Conservation (phyloP, 768 basidiomycete genomes). For the Tubosaeta sp. region DNA sequence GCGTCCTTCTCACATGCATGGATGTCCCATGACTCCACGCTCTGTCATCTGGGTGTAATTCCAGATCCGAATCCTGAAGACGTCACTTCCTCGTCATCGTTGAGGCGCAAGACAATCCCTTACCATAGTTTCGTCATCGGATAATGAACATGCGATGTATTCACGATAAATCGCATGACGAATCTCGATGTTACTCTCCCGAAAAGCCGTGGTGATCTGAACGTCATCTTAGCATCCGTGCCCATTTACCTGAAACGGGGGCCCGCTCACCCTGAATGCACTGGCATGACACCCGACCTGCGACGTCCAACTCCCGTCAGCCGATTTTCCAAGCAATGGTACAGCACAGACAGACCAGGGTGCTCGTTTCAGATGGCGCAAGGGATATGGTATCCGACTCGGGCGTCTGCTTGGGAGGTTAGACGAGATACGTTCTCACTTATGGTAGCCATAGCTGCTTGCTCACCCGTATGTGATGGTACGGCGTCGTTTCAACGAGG, state of each 20-base stretch:
- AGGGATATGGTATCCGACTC: background rate
- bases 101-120: background rate
- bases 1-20: background rate
- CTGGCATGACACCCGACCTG: conserved; percentile 2
- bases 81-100: background rate
- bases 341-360: conserved; percentile 7
- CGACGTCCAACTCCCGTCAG: background rate
- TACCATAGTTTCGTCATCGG: background rate
- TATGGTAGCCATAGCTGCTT: too few relatives aligned
- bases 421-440: too few relatives aligned
- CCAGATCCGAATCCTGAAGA: conserved; percentile 9
- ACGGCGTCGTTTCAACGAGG: background rate
- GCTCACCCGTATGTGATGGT: background rate
- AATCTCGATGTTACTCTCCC: background rate
- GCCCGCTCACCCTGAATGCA: background rate
- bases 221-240: background rate
- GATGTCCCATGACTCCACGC: conserved; percentile 31
- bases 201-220: conserved; percentile 15
- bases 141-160: conserved; percentile 3
- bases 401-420: background rate
- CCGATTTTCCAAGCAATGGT: background rate
- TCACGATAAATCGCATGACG: conserved; percentile 10
- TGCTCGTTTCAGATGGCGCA: conserved; percentile 11
- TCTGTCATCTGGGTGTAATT: conserved; percentile 36
- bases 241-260: background rate